Evolutionary conservation across 495 filamentous ascomycete species (phyloP).

Genomic region (Cercophora scortea): DNA sequence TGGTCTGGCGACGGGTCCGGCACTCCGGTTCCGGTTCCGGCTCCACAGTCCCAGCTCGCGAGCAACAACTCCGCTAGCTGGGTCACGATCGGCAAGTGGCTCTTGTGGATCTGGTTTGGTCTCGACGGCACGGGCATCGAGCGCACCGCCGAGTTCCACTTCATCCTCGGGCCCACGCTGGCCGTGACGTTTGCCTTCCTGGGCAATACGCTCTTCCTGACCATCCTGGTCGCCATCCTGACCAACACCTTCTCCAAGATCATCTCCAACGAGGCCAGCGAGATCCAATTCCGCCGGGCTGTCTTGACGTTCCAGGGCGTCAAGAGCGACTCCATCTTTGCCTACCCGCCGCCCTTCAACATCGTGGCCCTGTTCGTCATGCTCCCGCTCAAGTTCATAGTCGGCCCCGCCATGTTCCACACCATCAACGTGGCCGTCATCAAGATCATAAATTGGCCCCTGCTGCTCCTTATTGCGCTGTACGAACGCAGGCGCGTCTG

Average conservation of each 20-base stretch:
- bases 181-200: constrained; percentile 58
- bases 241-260: constrained; percentile 58
- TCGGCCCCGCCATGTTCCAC: constrained; percentile 51
- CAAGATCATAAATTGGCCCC: constrained; percentile 46
- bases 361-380: constrained; percentile 49
- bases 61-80: constrained; percentile 12
- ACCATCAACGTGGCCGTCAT: constrained; percentile 52
- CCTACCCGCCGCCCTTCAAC: constrained; percentile 59
- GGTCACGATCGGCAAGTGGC: constrained; percentile 57
- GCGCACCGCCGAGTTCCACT: constrained; percentile 48
- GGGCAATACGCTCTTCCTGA: constrained; percentile 62
- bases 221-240: constrained; percentile 58
- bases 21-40: no score
- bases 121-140: constrained; percentile 59
- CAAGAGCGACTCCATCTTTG: constrained; percentile 55
- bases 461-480: constrained; percentile 45
- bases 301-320: constrained; percentile 60
- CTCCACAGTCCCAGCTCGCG: no score
- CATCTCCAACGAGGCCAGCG: constrained; percentile 50
- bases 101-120: constrained; percentile 65
- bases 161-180: constrained; percentile 49
- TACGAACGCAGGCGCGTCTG: constrained; percentile 41
- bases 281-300: constrained; percentile 56
- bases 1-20: no score
- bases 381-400: constrained; percentile 48